These are phyloP conservation scores for Salix viminalis DNA, from an alignment of 345 rosid species.

Conservation along the genomic window DNA sequence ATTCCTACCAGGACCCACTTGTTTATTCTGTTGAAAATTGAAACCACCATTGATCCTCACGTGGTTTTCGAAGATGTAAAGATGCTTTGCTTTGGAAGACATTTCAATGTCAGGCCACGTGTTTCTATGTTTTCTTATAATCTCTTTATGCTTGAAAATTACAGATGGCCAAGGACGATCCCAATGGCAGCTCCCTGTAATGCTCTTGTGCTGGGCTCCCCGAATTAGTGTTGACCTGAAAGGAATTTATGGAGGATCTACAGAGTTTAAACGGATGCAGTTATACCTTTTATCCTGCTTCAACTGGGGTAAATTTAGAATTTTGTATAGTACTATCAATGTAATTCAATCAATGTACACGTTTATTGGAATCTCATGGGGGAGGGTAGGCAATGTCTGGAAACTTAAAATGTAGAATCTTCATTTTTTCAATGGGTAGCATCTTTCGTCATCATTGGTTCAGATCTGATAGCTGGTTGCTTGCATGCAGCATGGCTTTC, in stretches of 20 bases:
- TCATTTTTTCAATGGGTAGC: not conserved
- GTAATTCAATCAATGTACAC: not conserved
- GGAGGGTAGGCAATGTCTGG: not conserved
- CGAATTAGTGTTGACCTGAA: not conserved
- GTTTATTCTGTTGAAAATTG: not conserved
- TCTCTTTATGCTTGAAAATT: not conserved
- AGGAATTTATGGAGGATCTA: not conserved
- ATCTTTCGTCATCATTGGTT: not conserved
- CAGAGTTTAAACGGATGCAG: not conserved
- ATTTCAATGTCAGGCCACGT: too few species aligned
- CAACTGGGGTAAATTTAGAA: not conserved
- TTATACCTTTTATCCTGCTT: not conserved
- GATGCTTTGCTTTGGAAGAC: not conserved
- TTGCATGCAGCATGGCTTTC: too few species aligned
- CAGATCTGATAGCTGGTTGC: not conserved
- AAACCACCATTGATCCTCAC: not conserved
- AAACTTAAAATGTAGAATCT: not conserved
- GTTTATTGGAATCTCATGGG: not conserved
- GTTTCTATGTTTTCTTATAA: too few species aligned
- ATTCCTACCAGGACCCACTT: not conserved
- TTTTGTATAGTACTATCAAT: not conserved
- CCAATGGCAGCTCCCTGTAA: not conserved
- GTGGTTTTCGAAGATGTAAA: not conserved
- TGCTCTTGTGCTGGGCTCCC: not conserved
- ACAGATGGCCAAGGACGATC: conserved; percentile 2